Percentiles rank a stretch among this genome's conserved stretches.
phyloP scores from a whole-genome alignment of 306 rosid genomes.

The Acacia confusa region DNA sequence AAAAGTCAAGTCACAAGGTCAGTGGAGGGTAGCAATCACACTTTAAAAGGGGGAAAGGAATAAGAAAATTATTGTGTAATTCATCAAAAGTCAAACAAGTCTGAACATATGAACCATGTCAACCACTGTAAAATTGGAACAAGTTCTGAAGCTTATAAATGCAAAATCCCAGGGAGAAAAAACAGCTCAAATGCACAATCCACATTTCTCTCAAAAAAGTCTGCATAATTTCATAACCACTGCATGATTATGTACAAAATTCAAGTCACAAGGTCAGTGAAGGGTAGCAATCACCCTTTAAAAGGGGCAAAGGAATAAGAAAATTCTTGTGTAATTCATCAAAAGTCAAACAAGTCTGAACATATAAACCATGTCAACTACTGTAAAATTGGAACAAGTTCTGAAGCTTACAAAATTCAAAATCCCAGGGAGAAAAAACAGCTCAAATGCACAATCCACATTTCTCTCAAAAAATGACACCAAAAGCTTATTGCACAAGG shows the following conservation, averaged over 20 bases:
- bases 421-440: background rate
- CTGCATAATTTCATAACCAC: background rate
- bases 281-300: slow-evolving; percentile 20
- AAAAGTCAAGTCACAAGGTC: slow-evolving; percentile 18
- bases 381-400: background rate
- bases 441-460: background rate
- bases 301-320: slow-evolving; percentile 4
- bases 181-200: background rate
- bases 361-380: background rate
- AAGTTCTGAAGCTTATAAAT: background rate
- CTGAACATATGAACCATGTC: background rate
- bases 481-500: background rate
- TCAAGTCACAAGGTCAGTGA: slow-evolving; percentile 22
- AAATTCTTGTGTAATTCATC: background rate
- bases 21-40: slow-evolving; percentile 25
- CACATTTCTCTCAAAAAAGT: background rate
- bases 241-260: slow-evolving; percentile 1
- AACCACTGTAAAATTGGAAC: background rate
- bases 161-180: background rate
- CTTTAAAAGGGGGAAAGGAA: slow-evolving; percentile 1
- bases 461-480: background rate
- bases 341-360: background rate
- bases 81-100: slow-evolving; percentile 1
- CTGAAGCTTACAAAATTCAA: background rate
- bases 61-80: background rate